These are phyloP conservation scores for Alternaria viburni DNA, from an alignment of 2,329 filamentous ascomycete genomes.

Conservation along the genomic window DNA sequence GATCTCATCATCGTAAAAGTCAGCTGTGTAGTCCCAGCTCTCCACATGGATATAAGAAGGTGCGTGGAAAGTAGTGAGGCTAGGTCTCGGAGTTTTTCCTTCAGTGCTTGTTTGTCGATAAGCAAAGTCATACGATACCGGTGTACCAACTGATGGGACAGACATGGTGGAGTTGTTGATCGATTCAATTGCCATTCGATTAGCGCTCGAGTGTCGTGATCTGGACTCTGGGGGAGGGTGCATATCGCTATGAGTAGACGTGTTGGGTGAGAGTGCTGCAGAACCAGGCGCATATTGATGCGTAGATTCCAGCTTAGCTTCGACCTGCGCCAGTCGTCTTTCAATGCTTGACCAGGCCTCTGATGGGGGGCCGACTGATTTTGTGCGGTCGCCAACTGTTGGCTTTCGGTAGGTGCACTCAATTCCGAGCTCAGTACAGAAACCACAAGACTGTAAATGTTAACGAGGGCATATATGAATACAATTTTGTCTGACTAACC, in stretches of 20 bases:
- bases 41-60: constrained; percentile 32
- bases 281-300: constrained; percentile 23
- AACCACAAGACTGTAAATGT: constrained; percentile 2
- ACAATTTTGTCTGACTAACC: neutral
- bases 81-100: constrained; percentile 31
- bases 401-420: constrained; percentile 38
- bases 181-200: constrained; percentile 18
- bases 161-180: constrained; percentile 17
- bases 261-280: constrained; percentile 23
- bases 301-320: constrained; percentile 27
- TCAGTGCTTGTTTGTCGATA: constrained; percentile 36
- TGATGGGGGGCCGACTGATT: constrained; percentile 16
- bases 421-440: constrained; percentile 37
- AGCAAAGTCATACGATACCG: constrained; percentile 29
- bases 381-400: constrained; percentile 27
- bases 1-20: constrained; percentile 39
- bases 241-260: constrained; percentile 20
- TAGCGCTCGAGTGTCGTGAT: constrained; percentile 25
- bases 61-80: constrained; percentile 28
- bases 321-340: constrained; percentile 30
- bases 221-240: constrained; percentile 6
- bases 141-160: constrained; percentile 18
- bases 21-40: constrained; percentile 36
- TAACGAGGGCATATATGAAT: neutral
- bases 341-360: constrained; percentile 32